Evolutionary conservation across 2,329 filamentous ascomycete genomes (phyloP).

Genomic region (Diatrype stigma): DNA sequence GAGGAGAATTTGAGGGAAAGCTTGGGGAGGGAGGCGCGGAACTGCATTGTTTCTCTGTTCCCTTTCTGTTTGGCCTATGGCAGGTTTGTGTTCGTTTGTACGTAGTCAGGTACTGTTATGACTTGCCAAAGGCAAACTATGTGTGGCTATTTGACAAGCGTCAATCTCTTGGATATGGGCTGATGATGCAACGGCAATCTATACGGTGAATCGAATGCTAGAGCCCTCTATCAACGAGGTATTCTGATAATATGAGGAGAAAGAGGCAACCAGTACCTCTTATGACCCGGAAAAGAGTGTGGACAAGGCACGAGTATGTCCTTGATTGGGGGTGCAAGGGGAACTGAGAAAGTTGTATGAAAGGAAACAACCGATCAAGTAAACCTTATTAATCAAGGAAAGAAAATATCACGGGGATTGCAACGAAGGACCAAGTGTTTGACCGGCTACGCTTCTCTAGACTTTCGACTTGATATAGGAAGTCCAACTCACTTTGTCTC

Average conservation of each 20-base stretch:
- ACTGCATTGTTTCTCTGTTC: neutral
- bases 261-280: neutral
- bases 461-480: neutral
- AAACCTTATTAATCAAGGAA: neutral
- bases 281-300: neutral
- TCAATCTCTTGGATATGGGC: too few species aligned
- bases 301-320: neutral
- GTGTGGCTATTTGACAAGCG: too few species aligned
- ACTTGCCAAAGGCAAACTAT: neutral
- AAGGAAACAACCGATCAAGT: neutral
- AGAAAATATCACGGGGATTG: neutral
- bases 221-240: neutral
- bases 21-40: constrained; percentile 15
- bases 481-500: neutral
- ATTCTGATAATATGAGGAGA: neutral
- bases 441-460: neutral
- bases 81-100: neutral
- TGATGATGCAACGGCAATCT: too few species aligned
- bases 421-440: neutral
- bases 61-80: neutral
- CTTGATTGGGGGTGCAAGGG: neutral
- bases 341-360: neutral
- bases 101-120: neutral
- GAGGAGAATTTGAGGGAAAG: constrained; percentile 15
- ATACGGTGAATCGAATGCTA: too few species aligned